phyloP scores from a whole-genome alignment of 352 stramenopile species.

The Globisporangium abappressorium region DNA sequence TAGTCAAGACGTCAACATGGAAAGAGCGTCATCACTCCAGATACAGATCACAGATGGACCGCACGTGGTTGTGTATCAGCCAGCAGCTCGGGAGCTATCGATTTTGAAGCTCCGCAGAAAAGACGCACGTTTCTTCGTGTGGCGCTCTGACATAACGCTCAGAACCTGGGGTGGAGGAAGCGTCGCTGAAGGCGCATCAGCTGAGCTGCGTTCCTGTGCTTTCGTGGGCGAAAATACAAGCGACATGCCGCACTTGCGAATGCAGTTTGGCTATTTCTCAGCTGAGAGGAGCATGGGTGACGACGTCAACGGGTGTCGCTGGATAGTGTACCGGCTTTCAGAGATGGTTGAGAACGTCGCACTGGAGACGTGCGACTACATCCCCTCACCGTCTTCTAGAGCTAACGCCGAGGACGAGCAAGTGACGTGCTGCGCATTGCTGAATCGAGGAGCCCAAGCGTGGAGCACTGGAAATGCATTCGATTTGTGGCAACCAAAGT shows the following conservation, averaged over 20 bases:
- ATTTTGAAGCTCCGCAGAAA: conserved; percentile 25
- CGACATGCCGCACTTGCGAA: conserved; percentile 14
- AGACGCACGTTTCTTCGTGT: conserved; percentile 26
- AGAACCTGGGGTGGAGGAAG: neutral
- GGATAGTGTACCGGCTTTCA: conserved; percentile 4
- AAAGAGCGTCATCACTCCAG: conserved; percentile 16
- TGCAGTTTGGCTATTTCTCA: conserved; percentile 6
- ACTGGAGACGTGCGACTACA: conserved; percentile 9
- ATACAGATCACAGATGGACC: conserved; percentile 37
- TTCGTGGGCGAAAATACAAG: conserved; percentile 7
- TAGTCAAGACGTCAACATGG: neutral
- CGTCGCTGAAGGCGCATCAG: neutral
- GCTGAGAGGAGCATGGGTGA: neutral
- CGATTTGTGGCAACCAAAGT: neutral
- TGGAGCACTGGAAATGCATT: neutral
- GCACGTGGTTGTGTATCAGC: conserved; percentile 29
- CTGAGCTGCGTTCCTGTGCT: conserved; percentile 10
- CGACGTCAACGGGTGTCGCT: neutral
- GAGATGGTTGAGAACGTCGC: neutral
- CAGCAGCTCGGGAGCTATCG: neutral
- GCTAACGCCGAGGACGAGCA: neutral
- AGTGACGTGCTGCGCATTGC: conserved; percentile 12
- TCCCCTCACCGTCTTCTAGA: neutral
- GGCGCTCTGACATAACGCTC: conserved; percentile 8
- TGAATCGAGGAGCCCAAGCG: neutral